phyloP scores from a whole-genome alignment of 768 basidiomycete species.

The Suillus americanus region DNA sequence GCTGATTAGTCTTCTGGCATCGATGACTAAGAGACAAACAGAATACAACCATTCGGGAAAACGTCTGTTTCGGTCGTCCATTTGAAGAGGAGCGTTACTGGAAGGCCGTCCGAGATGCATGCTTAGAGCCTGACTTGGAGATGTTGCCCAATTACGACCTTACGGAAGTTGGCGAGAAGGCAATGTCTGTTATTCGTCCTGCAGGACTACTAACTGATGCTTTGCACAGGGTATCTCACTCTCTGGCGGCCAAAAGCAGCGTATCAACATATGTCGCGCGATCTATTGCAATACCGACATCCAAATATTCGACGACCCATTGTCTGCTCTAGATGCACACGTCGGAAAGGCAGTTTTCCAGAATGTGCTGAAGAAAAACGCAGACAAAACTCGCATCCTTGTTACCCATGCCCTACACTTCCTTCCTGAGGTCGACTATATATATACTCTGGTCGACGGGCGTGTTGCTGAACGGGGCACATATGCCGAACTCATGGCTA shows the following conservation, averaged over 20 bases:
- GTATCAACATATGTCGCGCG: constrained; percentile 82
- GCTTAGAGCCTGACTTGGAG: constrained; percentile 76
- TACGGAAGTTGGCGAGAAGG: constrained; percentile 82
- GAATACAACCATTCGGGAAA: constrained; percentile 86
- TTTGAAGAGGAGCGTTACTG: constrained; percentile 83
- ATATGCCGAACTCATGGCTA: constrained; percentile 66
- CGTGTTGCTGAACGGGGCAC: constrained; percentile 79
- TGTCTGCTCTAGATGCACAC: constrained; percentile 89
- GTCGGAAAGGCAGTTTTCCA: constrained; percentile 88
- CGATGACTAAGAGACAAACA: constrained; percentile 20
- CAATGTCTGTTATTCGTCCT: constrained; percentile 10
- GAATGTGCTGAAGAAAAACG: constrained; percentile 68
- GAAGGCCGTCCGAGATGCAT: constrained; percentile 76
- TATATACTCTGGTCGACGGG: constrained; percentile 78
- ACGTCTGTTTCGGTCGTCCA: constrained; percentile 83
- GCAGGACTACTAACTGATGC: background rate
- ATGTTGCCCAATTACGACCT: constrained; percentile 76
- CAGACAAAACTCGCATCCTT: constrained; percentile 78
- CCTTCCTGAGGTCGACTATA: constrained; percentile 83
- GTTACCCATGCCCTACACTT: constrained; percentile 94
- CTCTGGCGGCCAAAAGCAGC: constrained; percentile 80
- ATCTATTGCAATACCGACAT: constrained; percentile 87
- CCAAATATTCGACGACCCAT: constrained; percentile 81
- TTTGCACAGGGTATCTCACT: constrained; percentile 70
- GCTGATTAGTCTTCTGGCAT: constrained; percentile 1